Evolutionary conservation across 2,329 filamentous ascomycete species (phyloP), one percentile per base, ranked within the genome.

Genomic region (Xylariaceae sp.): DNA sequence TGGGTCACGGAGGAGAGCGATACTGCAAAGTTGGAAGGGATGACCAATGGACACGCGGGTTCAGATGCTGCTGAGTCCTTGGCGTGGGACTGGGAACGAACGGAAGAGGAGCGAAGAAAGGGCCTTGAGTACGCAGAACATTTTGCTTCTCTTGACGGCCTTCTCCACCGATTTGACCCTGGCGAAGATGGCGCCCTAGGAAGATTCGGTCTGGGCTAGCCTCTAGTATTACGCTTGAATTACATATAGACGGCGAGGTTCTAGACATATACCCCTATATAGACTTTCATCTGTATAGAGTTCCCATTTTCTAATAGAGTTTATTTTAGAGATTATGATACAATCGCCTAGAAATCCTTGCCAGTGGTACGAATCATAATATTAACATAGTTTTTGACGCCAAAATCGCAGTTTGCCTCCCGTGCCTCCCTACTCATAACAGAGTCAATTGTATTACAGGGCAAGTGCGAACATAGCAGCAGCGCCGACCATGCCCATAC

Each of bases 21-120:
- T 11, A 55, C 56, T 49, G 62, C 59, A 6, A 55, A 60, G 15
- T 49, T 53, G 16, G 53, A 55, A 11, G 60, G 59, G 27, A 27
- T 43, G 0, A 41, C 62, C 11, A 69, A 72, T 35, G 76, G 75
- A 39, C 67, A 75, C 24, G 74, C 74, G 11, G 24, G 57, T 33
- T 66, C 72, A 24, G 67, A 72, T 8, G 70, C 65, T 6, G 36
- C 35, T 20, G 73, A 78, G 11, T 50, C 69, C 20, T 58, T 64
- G 4, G 73, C 73, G 43, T 85, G 82, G 82, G 78, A 84, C 59
- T 87, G 84, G 84, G 75, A 72, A 62, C 72, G 75, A 39, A 74
- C 84, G 3, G 84, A 86, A 70, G 73, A 72, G 39, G 74, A 81
- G 67, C 76, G 84, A 43, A 72, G 77, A 36, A 77, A 75, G 64